Base-by-base conservation (phyloP, 2,329 filamentous ascomycete genomes). In the Ophiobolus disseminans region DNA sequence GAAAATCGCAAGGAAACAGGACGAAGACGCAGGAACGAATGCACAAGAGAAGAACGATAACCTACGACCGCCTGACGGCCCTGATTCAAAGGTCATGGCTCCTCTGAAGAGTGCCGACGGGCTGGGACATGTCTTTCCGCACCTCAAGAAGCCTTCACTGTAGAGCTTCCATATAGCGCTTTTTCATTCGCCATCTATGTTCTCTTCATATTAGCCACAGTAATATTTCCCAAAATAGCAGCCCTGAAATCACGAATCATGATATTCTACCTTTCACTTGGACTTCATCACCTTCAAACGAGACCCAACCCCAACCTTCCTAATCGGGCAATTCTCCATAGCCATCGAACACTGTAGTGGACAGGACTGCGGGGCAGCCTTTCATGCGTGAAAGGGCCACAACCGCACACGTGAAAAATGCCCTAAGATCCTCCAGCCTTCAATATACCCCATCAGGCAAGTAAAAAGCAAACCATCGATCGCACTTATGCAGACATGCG, bases 111-210 rank as follows among this genome's bases (percentile, higher is more conserved):
- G 41, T 32, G 21, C 46, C 3, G 35, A 23, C 7, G 58, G 55
- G 3, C 36, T 72, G 25, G 48, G 40, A 0, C 70, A 72, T 50
- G 65, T 72, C 0, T 72, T 69, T 40, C 66, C 66, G 1, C 60
- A 63, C 39, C 39, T 70, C 28, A 55, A 63, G 30, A 68, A 66
- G 34, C 82, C 86, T 6, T 86, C 85, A 10, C 48, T 65, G 8
- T 68, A 40, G 43, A 4, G 17, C 9, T 6, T 11, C 9, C 3
- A 32, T 23, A 36, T 10, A 3, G 16, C 2, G 2, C 2, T 20
- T 20, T 19, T 21, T 11, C 11, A n/a, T n/a, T 34, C 8, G 23
- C 23, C 11, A 26, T 26, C 11, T 11, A 26, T 11, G 23, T 11
- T 26, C 7, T 11, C 11, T 26, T 26, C 11, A 11, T 26, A 26